Evolutionary conservation across 176 grass and related monocot species (phyloP).

Genomic region (Zoysia pacifica): DNA sequence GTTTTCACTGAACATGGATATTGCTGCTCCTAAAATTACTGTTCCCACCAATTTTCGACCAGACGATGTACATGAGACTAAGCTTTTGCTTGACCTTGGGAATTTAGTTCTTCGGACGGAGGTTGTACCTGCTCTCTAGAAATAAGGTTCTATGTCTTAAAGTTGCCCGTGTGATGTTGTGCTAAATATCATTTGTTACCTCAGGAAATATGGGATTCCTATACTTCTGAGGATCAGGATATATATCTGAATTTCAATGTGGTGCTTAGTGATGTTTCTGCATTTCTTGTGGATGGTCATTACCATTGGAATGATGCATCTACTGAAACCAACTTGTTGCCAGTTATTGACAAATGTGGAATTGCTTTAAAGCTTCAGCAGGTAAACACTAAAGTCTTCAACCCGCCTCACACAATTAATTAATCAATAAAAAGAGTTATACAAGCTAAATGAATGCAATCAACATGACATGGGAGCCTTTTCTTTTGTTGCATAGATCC

Average conservation of each 20-base stretch:
- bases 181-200: slow-evolving; percentile 43
- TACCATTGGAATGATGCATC: slow-evolving; percentile 69
- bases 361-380: slow-evolving; percentile 94
- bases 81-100: slow-evolving; percentile 93
- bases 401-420: not conserved
- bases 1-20: slow-evolving; percentile 95
- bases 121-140: slow-evolving; percentile 40
- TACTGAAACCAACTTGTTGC: slow-evolving; percentile 61
- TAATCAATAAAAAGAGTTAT: not conserved
- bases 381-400: slow-evolving; percentile 38
- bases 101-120: slow-evolving; percentile 87
- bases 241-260: slow-evolving; percentile 97
- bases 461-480: slow-evolving; percentile 8
- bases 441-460: slow-evolving; percentile 20
- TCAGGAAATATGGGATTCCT: slow-evolving; percentile 86
- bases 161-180: slow-evolving; percentile 28
- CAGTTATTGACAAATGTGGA: slow-evolving; percentile 94
- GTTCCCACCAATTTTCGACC: slow-evolving; percentile 87
- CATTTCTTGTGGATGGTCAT: slow-evolving; percentile 95
- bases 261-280: slow-evolving; percentile 91
- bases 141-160: slow-evolving; percentile 21
- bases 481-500: slow-evolving; percentile 59
- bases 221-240: slow-evolving; percentile 70
- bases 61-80: slow-evolving; percentile 82
- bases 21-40: slow-evolving; percentile 97